phyloP scores from a whole-genome alignment of 2,329 filamentous ascomycete species.

The Claviceps africana region DNA sequence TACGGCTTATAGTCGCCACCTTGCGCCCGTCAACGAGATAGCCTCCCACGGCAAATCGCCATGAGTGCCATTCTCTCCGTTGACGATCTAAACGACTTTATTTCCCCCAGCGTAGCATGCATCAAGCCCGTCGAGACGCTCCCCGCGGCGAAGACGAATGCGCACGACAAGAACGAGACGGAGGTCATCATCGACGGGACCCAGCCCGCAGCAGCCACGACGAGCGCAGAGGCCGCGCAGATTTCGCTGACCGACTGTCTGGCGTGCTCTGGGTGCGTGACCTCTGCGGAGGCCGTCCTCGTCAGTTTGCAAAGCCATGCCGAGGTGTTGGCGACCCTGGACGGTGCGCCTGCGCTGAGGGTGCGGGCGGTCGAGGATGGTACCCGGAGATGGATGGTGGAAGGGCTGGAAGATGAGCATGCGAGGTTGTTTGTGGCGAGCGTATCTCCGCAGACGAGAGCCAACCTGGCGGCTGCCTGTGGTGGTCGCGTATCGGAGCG shows the following conservation, averaged over 20 bases:
- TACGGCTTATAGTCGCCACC: neutral
- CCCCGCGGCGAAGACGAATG: constrained; percentile 36
- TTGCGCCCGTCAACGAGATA: neutral
- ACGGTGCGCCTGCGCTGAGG: constrained; percentile 43
- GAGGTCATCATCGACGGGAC: constrained; percentile 93
- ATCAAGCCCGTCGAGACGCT: constrained; percentile 96
- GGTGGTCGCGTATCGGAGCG: constrained; percentile 55
- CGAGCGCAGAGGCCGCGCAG: constrained; percentile 59
- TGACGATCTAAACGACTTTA: constrained; percentile 98
- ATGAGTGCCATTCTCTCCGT: constrained; percentile 97
- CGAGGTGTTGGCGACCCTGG: constrained; percentile 74
- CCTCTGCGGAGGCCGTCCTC: constrained; percentile 91
- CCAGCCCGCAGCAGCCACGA: constrained; percentile 35
- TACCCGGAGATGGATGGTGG: constrained; percentile 20
- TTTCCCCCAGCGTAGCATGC: constrained; percentile 90
- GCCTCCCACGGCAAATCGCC: constrained; percentile 12
- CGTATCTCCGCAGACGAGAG: constrained; percentile 80
- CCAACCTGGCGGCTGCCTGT: constrained; percentile 76
- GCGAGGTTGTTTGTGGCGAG: constrained; percentile 79
- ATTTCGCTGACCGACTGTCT: constrained; percentile 96
- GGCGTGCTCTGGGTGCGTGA: constrained; percentile 94
- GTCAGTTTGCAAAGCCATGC: constrained; percentile 87
- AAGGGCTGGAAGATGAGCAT: constrained; percentile 42
- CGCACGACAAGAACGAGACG: constrained; percentile 32
- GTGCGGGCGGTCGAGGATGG: constrained; percentile 14